Percentiles rank a stretch among this genome's conserved stretches.
phyloP scores from a whole-genome alignment of 2,329 filamentous ascomycete genomes.

The Parastagonospora avenae region DNA sequence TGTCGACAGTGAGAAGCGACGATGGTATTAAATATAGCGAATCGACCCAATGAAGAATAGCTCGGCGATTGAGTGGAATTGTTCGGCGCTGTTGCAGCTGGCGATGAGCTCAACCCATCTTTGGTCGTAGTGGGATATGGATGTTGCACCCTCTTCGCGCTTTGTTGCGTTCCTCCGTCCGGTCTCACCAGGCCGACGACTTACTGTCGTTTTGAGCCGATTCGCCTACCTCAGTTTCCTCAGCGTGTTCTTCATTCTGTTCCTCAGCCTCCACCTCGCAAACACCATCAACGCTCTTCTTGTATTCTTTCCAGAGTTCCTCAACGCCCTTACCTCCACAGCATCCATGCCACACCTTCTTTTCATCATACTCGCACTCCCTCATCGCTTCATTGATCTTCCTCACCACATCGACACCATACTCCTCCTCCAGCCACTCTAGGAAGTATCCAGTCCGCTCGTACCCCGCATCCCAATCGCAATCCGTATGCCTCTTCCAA shows the following conservation, averaged over 20 bases:
- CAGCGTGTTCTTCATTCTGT: background rate
- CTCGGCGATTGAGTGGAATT: too few species aligned
- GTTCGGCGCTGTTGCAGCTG: too few species aligned
- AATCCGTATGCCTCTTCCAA: slow-evolving; percentile 68
- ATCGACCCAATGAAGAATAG: too few species aligned
- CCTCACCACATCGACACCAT: slow-evolving; percentile 56
- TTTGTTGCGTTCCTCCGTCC: slow-evolving; percentile 13
- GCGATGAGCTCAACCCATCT: background rate
- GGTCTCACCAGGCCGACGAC: slow-evolving; percentile 2
- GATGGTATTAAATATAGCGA: too few species aligned
- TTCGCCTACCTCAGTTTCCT: background rate
- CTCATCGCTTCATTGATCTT: slow-evolving; percentile 71
- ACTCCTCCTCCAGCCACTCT: slow-evolving; percentile 77
- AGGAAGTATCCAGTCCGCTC: slow-evolving; percentile 91
- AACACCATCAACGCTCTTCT: slow-evolving; percentile 50
- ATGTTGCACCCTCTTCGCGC: slow-evolving; percentile 18
- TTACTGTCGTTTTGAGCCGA: background rate
- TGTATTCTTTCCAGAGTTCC: slow-evolving; percentile 78
- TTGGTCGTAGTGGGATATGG: slow-evolving; percentile 9
- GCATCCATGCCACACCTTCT: slow-evolving; percentile 69
- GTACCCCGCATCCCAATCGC: slow-evolving; percentile 87
- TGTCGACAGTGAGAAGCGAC: too few species aligned
- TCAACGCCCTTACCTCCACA: slow-evolving; percentile 66
- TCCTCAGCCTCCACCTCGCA: background rate
- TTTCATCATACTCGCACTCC: slow-evolving; percentile 66